Percentiles rank a stretch among this genome's conserved stretches.
Conservation (phyloP, 2,329 filamentous ascomycete genomes). For the Blastomyces percursus region DNA sequence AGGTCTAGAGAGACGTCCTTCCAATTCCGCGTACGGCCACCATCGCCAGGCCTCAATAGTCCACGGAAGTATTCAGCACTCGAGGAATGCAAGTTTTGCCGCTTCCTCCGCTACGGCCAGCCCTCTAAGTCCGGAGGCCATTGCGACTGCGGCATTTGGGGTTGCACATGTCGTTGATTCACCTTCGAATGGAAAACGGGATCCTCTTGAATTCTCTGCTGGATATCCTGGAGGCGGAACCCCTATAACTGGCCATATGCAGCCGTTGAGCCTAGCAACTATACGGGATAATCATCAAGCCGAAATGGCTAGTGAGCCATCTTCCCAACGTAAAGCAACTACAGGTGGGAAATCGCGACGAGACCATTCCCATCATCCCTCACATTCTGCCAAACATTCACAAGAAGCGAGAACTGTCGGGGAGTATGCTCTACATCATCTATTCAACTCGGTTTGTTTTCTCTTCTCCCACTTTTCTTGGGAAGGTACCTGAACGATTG, state of each 20-base stretch:
- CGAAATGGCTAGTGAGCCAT: slow-evolving; percentile 19
- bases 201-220: slow-evolving; percentile 24
- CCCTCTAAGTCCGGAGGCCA: slow-evolving; percentile 79
- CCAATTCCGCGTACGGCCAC: slow-evolving; percentile 58
- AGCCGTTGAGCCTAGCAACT: slow-evolving; percentile 24
- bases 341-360: slow-evolving; percentile 57
- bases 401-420: slow-evolving; percentile 86
- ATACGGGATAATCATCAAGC: slow-evolving; percentile 29
- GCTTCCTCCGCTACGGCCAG: slow-evolving; percentile 60
- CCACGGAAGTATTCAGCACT: slow-evolving; percentile 79
- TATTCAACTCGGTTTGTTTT: slow-evolving; percentile 72
- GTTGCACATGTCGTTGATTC: slow-evolving; percentile 42
- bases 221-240: slow-evolving; percentile 27
- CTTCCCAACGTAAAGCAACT: slow-evolving; percentile 36
- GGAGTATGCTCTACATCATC: slow-evolving; percentile 90
- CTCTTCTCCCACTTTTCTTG: neutral
- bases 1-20: slow-evolving; percentile 32
- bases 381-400: slow-evolving; percentile 58
- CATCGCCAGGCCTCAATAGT: slow-evolving; percentile 96
- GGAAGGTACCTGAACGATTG: slow-evolving; percentile 5
- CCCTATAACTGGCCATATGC: slow-evolving; percentile 27
- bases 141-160: slow-evolving; percentile 54
- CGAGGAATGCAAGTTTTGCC: slow-evolving; percentile 66
- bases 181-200: slow-evolving; percentile 20
- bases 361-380: slow-evolving; percentile 61